phyloP scores from a whole-genome alignment of 345 rosid genomes.

The Cochlearia excelsa region DNA sequence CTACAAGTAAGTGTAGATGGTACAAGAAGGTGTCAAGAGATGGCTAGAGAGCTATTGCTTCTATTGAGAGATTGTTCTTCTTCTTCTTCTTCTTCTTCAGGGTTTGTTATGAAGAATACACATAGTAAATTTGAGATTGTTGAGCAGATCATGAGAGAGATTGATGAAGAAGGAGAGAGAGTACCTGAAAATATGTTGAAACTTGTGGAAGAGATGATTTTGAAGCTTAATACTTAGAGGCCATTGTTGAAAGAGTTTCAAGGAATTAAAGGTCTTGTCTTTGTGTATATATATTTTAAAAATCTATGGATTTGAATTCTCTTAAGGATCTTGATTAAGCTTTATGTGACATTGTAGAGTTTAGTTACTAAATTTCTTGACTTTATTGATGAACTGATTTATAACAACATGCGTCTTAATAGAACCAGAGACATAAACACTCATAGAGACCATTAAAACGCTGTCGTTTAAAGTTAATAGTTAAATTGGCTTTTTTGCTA shows the following conservation, averaged over 20 bases:
- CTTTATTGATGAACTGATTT: too few species aligned
- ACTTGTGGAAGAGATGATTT: slow-evolving; percentile 73
- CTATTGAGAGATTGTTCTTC: slow-evolving; percentile 55
- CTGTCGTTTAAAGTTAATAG: too few species aligned
- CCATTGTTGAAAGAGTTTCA: too few species aligned
- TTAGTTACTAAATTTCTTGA: too few species aligned
- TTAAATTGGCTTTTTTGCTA: too few species aligned
- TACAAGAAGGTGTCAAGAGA: slow-evolving; percentile 55
- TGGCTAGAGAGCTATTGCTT: slow-evolving; percentile 60
- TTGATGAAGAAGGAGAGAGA: slow-evolving; percentile 59
- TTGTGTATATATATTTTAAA: slow-evolving; percentile 6
- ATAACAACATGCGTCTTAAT: too few species aligned
- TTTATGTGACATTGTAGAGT: too few species aligned
- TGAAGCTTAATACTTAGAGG: slow-evolving; percentile 53
- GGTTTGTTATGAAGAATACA: slow-evolving; percentile 28
- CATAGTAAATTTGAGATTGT: slow-evolving; percentile 50
- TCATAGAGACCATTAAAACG: too few species aligned
- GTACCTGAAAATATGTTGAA: slow-evolving; percentile 45
- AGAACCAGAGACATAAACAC: too few species aligned
- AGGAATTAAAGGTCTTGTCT: not conserved
- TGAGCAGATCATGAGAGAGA: slow-evolving; percentile 62
- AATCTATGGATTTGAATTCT: too few species aligned
- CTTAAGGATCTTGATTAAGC: too few species aligned
- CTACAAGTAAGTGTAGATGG: slow-evolving; percentile 78
- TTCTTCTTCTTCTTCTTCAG: not conserved